phyloP scores from a whole-genome alignment of 2,329 filamentous ascomycete genomes.

The Neopestalotiopsis clavispora region DNA sequence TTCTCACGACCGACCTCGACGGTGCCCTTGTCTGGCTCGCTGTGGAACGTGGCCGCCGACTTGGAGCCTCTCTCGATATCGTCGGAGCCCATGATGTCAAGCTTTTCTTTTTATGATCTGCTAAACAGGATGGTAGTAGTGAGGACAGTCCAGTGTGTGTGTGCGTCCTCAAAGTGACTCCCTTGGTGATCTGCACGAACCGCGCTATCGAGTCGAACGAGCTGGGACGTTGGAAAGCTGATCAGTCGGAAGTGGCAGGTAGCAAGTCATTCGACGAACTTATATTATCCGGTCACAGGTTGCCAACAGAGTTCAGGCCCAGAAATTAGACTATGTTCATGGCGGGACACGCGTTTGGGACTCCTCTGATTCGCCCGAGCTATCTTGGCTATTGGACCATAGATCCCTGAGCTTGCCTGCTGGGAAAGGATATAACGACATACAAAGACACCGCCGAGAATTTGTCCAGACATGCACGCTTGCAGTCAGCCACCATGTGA shows the following conservation, averaged over 20 bases:
- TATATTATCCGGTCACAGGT: constrained; percentile 1
- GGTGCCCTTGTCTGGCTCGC: constrained; percentile 9
- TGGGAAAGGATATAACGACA: neutral
- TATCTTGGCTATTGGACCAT: neutral
- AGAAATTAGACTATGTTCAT: neutral
- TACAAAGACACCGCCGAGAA: neutral
- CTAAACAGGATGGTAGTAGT: neutral
- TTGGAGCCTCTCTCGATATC: constrained; percentile 19
- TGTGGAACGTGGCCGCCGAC: neutral
- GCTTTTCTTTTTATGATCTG: neutral
- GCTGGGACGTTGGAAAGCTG: constrained; percentile 6
- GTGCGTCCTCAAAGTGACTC: neutral
- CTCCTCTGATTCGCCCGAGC: neutral
- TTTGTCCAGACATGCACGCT: neutral
- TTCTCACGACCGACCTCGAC: constrained; percentile 44
- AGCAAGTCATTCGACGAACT: constrained; percentile 4
- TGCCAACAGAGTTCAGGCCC: neutral
- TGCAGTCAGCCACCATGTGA: neutral
- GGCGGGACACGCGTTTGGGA: constrained; percentile 11
- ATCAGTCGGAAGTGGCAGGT: constrained; percentile 12
- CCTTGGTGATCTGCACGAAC: neutral
- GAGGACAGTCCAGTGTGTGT: neutral
- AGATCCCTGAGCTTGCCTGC: neutral
- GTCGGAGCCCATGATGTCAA: constrained; percentile 19
- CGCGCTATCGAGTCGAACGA: neutral